Evolutionary conservation across 345 rosid genomes (phyloP), one percentile per base, ranked within the genome.

Genomic region (Aegle marmelos): DNA sequence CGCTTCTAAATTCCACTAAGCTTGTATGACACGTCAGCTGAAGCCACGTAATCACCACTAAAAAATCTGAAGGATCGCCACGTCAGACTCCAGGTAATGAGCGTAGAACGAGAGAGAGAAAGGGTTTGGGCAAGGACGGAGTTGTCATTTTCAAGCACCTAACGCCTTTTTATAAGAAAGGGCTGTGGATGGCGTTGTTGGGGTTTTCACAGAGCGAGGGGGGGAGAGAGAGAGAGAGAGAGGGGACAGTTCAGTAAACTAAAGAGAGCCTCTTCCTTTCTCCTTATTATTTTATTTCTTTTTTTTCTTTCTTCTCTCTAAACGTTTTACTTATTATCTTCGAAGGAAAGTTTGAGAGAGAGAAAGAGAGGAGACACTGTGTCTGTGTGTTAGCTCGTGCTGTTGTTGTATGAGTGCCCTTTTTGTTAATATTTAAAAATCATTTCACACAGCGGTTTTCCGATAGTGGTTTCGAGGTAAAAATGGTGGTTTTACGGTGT

Each of bases 121-220:
- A 31, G 7, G 64, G 30, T 0, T 13, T 13, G 66, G 31, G 73
- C 16, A 31, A 45, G 81, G 77, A 72, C 73, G 14, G n/a, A 73
- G 72, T 66, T 53, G 90, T 88, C 88, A 82, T 85, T 86, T 84
- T 82, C 71, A 0, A 33, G 75, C 79, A 82, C 87, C 81, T 37
- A 77, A 80, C 77, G 0, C 68, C 50, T 45, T 79, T 74, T 75
- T 85, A 83, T 67, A 85, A 82, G 62, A 17, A 34, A 72, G 63
- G 19, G 73, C 19, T 39, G 58, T 5, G 75, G 74, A 45, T 60
- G 67, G 64, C 80, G 13, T 22, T 71, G 22, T 24, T 13, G 73
- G 21, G 9, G 2, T n/a, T 73, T 61, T 50, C 7, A 60, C 67
- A 17, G 6, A 48, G 25, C 9, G 5, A 3, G 31, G 3, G 56